Percentiles rank a stretch among this genome's conserved stretches.
These are phyloP conservation scores for Hevea brasiliensis DNA, from an alignment of 345 rosid genomes.

Conservation along the genomic window DNA sequence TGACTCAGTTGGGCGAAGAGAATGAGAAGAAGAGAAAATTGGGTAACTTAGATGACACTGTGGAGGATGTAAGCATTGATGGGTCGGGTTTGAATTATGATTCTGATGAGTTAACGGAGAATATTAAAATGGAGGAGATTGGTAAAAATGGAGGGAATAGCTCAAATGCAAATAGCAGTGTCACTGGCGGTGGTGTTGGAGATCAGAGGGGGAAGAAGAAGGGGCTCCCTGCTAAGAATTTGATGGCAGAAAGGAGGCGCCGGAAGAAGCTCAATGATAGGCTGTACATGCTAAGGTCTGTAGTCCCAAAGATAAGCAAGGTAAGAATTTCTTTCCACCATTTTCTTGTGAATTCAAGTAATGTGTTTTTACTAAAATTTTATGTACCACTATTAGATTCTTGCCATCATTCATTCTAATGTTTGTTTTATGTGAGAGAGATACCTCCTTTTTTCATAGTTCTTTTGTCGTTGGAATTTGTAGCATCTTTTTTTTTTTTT, in stretches of 20 bases:
- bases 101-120: conserved; percentile 53
- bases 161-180: conserved; percentile 45
- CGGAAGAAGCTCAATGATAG: conserved; percentile 66
- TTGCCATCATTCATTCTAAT: conserved; percentile 12
- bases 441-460: background rate
- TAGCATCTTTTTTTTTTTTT: conserved; percentile 7
- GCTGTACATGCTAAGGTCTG: conserved; percentile 85
- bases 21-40: conserved; percentile 36
- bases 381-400: conserved; percentile 2
- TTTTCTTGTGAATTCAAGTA: conserved; percentile 27
- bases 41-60: conserved; percentile 24
- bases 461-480: background rate
- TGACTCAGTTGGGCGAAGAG: conserved; percentile 31
- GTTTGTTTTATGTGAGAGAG: background rate
- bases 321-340: conserved; percentile 43
- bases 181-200: conserved; percentile 33
- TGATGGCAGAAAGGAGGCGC: conserved; percentile 73
- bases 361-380: background rate
- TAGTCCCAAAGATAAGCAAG: conserved; percentile 98
- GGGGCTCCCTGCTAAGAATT: conserved; percentile 66
- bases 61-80: conserved; percentile 51
- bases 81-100: conserved; percentile 55
- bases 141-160: conserved; percentile 42
- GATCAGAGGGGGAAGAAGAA: conserved; percentile 56
- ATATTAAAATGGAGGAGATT: conserved; percentile 40